A percentile compares a stretch with the other conserved stretches of the same genome.
phyloP scores from a whole-genome alignment of 2,329 filamentous ascomycete genomes.

The Verruconis gallopava region DNA sequence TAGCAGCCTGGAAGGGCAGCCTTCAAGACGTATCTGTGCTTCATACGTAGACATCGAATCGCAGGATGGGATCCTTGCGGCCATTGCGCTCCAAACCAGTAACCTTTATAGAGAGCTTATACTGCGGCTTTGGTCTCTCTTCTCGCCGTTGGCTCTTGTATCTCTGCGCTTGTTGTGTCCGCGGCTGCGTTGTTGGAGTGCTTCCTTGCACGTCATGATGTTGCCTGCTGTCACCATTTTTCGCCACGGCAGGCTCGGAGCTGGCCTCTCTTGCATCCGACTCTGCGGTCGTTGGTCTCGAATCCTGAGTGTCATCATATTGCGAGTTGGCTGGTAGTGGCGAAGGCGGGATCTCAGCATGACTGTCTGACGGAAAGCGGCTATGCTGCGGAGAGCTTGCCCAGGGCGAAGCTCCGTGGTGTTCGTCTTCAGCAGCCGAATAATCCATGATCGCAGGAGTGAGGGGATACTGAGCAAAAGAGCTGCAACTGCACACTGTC shows the following conservation, averaged over 20 bases:
- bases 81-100: conserved; percentile 85
- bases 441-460: conserved; percentile 47
- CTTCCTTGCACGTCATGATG: conserved; percentile 16
- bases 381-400: conserved; percentile 43
- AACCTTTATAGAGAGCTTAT: conserved; percentile 87
- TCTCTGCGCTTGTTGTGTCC: conserved; percentile 19
- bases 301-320: conserved; percentile 22
- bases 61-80: conserved; percentile 86
- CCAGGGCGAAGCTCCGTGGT: conserved; percentile 52
- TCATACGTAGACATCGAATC: conserved; percentile 94
- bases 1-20: conserved; percentile 12
- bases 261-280: background rate
- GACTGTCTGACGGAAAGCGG: conserved; percentile 31
- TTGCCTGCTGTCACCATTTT: conserved; percentile 11
- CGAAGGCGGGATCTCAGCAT: conserved; percentile 19
- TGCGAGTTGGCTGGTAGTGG: conserved; percentile 28
- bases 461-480: too few relatives aligned
- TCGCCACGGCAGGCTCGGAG: background rate
- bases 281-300: background rate
- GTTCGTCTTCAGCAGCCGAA: conserved; percentile 46
- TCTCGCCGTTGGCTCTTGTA: conserved; percentile 16
- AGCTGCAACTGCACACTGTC: too few relatives aligned
- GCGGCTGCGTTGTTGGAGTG: conserved; percentile 27
- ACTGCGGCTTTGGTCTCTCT: conserved; percentile 39
- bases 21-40: background rate